phyloP scores from a whole-genome alignment of 306 rosid species.

The Geum urbanum region DNA sequence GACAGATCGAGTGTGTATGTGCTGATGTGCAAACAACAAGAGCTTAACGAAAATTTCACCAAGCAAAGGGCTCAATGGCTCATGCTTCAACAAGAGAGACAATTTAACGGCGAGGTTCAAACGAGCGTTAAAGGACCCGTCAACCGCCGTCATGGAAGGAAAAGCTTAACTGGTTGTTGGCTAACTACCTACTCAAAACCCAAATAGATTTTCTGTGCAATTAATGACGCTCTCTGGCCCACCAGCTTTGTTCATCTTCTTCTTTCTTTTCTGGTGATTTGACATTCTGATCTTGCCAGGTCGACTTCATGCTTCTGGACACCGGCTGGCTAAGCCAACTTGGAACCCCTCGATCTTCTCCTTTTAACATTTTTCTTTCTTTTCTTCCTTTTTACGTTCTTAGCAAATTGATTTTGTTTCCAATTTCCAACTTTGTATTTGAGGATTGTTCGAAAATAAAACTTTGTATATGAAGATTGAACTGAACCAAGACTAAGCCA shows the following conservation, averaged over 20 bases:
- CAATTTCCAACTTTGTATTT: too few relatives aligned
- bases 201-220: not conserved
- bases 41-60: too few relatives aligned
- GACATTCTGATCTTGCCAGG: not conserved
- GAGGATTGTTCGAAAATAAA: too few relatives aligned
- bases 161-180: not conserved
- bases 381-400: not conserved
- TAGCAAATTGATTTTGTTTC: not conserved
- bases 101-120: too few relatives aligned
- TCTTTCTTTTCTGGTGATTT: not conserved
- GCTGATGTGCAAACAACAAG: too few relatives aligned
- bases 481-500: too few relatives aligned
- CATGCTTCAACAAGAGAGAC: too few relatives aligned
- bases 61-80: too few relatives aligned
- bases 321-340: not conserved
- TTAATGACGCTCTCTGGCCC: not conserved
- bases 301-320: not conserved
- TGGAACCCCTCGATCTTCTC: not conserved
- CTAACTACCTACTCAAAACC: not conserved
- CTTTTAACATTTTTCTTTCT: too few relatives aligned
- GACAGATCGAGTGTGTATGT: too few relatives aligned
- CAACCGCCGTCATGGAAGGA: conserved; percentile 6
- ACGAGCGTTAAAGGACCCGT: not conserved
- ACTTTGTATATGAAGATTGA: too few relatives aligned
- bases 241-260: not conserved